A percentile compares a stretch with the other conserved stretches of the same genome.
Evolutionary conservation across 495 filamentous ascomycete species (phyloP).

Genomic region (Tuber umbilicatum): DNA sequence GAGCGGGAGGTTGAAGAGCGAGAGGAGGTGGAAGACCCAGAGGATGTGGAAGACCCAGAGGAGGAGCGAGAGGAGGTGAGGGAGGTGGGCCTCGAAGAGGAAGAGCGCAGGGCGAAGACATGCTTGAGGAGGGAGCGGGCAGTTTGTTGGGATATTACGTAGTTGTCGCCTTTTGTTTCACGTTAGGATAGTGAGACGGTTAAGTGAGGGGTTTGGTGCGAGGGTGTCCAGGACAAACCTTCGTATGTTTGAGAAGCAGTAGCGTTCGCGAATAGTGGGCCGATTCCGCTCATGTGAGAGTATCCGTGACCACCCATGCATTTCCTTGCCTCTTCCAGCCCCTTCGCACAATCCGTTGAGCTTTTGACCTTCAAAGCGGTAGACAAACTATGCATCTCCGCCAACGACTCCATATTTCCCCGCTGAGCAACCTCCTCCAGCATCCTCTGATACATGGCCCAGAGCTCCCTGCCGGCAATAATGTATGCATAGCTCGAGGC

Average conservation of each 20-base stretch:
- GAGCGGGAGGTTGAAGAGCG: no score
- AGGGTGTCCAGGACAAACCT: constrained; percentile 20
- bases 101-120: constrained; percentile 9
- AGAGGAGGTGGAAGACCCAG: not conserved
- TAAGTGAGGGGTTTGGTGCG: constrained; percentile 5
- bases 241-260: constrained; percentile 62
- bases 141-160: constrained; percentile 74
- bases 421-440: constrained; percentile 54
- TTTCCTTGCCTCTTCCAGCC: constrained; percentile 63
- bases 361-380: constrained; percentile 66
- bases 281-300: constrained; percentile 62
- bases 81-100: not conserved
- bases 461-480: constrained; percentile 65
- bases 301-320: constrained; percentile 72
- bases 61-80: constrained; percentile 8
- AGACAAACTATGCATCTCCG: constrained; percentile 67
- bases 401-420: constrained; percentile 49
- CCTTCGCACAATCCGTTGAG: constrained; percentile 61
- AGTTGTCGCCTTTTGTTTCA: constrained; percentile 56
- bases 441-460: constrained; percentile 53
- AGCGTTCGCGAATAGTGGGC: constrained; percentile 61
- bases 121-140: constrained; percentile 54
- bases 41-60: not conserved
- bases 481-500: constrained; percentile 70
- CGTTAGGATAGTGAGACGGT: constrained; percentile 40